These are phyloP conservation scores for Annulohypoxylon stygium DNA, from an alignment of 495 filamentous ascomycete species.

Conservation along the genomic window DNA sequence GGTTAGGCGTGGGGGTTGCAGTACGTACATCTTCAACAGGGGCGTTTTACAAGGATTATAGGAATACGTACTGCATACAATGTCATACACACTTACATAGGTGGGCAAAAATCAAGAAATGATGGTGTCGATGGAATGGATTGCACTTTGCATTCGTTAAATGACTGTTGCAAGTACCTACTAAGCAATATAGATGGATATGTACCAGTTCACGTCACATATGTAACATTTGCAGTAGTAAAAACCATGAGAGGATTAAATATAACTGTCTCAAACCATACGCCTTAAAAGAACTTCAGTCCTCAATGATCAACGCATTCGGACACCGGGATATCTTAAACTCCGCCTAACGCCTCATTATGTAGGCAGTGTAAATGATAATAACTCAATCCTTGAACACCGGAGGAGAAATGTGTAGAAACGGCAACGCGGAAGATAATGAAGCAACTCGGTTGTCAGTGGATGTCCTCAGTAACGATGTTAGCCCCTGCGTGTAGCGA, in stretches of 20 bases:
- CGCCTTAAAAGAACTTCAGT: background rate
- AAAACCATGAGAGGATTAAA: background rate
- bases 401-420: background rate
- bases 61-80: background rate
- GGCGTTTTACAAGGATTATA: slow-evolving; percentile 18
- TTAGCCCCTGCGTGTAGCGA: background rate
- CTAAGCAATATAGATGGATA: too few species aligned
- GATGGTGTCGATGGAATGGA: background rate
- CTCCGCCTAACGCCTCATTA: background rate
- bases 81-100: too few species aligned
- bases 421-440: background rate
- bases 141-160: background rate
- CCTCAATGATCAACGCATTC: background rate
- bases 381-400: background rate
- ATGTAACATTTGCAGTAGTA: too few species aligned
- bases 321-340: background rate
- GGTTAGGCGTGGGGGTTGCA: slow-evolving; percentile 21
- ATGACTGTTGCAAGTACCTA: too few species aligned
- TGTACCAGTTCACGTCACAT: too few species aligned
- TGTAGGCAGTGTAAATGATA: background rate
- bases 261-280: background rate
- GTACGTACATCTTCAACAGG: slow-evolving; percentile 8
- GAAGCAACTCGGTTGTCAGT: background rate
- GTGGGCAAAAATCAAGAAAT: background rate
- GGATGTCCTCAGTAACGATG: background rate